Evolutionary conservation across 371 early-diverging fungal species (phyloP).

Genomic region (Amoeboaphelidium protococcarum): DNA sequence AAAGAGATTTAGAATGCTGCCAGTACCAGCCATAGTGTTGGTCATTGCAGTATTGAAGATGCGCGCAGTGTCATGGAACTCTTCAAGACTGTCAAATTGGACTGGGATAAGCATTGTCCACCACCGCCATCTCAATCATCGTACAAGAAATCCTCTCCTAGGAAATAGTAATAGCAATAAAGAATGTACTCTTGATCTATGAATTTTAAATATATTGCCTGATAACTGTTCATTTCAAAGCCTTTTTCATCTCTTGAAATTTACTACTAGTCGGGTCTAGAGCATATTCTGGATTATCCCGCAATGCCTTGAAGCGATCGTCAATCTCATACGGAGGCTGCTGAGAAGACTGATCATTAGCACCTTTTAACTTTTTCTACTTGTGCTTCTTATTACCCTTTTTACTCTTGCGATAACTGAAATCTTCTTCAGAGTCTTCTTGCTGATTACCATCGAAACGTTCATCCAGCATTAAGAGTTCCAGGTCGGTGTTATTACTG

Average conservation of each 20-base stretch:
- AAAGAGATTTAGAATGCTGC: too few relatives aligned
- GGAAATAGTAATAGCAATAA: too few relatives aligned
- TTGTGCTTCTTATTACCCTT: conserved; percentile 20
- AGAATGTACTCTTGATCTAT: too few relatives aligned
- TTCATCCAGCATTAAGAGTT: not conserved
- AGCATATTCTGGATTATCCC: conserved; percentile 61
- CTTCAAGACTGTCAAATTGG: not conserved
- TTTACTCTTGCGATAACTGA: conserved; percentile 20
- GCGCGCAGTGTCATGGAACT: not conserved
- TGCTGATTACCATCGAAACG: not conserved
- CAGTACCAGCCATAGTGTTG: conserved; percentile 60
- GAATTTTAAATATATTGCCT: too few relatives aligned
- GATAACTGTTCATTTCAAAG: conserved; percentile 52
- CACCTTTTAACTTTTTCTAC: conserved; percentile 59
- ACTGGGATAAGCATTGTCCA: not conserved
- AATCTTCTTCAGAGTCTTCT: not conserved
- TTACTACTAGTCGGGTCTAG: conserved; percentile 68
- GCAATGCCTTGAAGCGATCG: conserved; percentile 55
- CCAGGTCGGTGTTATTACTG: not conserved
- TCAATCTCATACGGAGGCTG: conserved; percentile 56
- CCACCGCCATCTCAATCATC: too few relatives aligned
- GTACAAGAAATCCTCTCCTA: too few relatives aligned
- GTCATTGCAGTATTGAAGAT: conserved; percentile 23
- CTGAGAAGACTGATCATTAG: too few relatives aligned
- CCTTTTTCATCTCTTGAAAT: conserved; percentile 77